phyloP scores from a whole-genome alignment of 495 filamentous ascomycete genomes.

The Friedmanniomyces simplex region DNA sequence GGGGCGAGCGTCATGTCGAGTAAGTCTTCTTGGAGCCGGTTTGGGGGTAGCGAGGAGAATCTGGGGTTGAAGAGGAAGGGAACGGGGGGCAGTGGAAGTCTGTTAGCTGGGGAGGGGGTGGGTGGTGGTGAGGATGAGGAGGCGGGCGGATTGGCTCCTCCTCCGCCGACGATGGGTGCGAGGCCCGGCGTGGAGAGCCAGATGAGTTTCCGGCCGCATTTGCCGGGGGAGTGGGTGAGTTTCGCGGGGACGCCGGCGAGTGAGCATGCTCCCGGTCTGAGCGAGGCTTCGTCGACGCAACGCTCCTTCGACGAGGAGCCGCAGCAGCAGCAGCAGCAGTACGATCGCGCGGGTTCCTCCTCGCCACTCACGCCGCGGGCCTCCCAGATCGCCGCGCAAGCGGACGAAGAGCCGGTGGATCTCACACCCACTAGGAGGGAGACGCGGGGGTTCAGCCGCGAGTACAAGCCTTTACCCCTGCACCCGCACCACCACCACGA shows the following conservation, averaged over 20 bases:
- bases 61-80: constrained; percentile 12
- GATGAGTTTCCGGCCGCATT: constrained; percentile 43
- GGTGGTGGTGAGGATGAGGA: neutral
- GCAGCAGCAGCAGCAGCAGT: no score
- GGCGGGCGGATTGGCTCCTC: neutral
- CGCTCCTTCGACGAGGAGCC: no score
- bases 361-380: constrained; percentile 6
- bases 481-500: neutral
- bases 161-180: neutral
- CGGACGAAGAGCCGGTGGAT: constrained; percentile 16
- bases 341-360: neutral
- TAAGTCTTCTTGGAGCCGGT: constrained; percentile 28
- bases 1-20: no score
- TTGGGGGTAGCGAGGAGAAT: constrained; percentile 24
- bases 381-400: neutral
- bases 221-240: constrained; percentile 58
- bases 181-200: neutral
- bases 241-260: constrained; percentile 36
- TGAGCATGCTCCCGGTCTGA: constrained; percentile 11
- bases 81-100: constrained; percentile 3
- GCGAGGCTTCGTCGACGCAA: no score
- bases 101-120: constrained; percentile 1
- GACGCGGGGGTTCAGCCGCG: neutral
- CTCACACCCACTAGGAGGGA: constrained; percentile 28
- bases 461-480: neutral